Evolutionary conservation across 225 moss, liverwort and hornwort genomes (phyloP), one percentile per base, ranked within the genome.

Genomic region (Sphagnum tenellum): DNA sequence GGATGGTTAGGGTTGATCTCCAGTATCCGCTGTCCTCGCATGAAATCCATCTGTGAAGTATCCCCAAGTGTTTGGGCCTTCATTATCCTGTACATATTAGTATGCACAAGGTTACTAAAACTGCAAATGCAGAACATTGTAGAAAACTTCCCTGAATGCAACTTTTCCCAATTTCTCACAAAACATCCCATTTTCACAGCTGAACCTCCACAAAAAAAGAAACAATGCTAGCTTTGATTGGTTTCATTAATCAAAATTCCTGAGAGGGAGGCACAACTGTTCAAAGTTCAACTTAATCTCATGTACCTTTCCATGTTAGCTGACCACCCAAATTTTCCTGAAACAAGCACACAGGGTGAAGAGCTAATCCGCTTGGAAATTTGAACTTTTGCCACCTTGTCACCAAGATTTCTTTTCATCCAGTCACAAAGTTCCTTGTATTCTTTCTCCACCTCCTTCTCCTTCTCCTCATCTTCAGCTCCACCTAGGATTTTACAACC

Each of bases 261-360:
- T 29, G 29, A 29, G 29, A 29, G 29, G 29, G 29, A 29, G 29
- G 29, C 29, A 29, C 29, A 29, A 29, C 29, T 29, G 29, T 29
- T 29, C 29, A 29, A 29, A 29, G 29, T 29, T 29, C 29, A 29
- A 29, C 29, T 29, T 29, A 29, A 29, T 29, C 29, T 29, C 12
- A 48, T 63, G 65, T 70, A 91, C 91, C 89, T 93, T 76, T 98
- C 96, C 96, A 98, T 98, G 70, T 93, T 98, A 9, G 96, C 96
- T 10, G 96, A 98, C 96, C 96, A 98, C 60, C 96, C 96, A 64
- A 98, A 98, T 62, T 98, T 98, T 62, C 96, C 92, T 51, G 96
- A 89, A 29, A 98, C 96, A 6, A 98, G 90, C 12, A 98, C 96
- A 78, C 96, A 93, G 7, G 96, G 96, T 46, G 92, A 89, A 51